Base-by-base conservation (phyloP, 495 filamentous ascomycete species). In the Penicillium subrubescens region DNA sequence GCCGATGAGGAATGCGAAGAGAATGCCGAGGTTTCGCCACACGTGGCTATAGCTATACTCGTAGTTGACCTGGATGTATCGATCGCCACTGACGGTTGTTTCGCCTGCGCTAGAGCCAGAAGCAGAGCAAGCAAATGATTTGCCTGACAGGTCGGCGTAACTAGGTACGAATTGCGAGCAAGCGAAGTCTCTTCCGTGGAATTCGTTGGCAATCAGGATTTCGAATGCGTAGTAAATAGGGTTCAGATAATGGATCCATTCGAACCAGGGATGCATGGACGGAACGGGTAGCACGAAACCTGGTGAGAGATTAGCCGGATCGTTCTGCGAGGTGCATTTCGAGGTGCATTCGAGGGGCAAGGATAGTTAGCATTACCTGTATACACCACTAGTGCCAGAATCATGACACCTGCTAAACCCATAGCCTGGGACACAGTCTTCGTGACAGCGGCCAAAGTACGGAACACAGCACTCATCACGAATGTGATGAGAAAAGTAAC, bases 1-100 rank as follows among this genome's bases (percentile, higher is more conserved):
- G 60, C 84, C 85, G 23, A 83, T 58, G 58, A 83, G 80, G 67
- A 90, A 88, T 1, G 82, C 88, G 54, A 85, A 81, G 5, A 90
- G 79, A 63, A 91, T 84, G 0, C 87, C 88, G 57, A 89, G 76
- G 60, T 90, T 89, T 11, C 87, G 75, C 88, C 88, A 91, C 3
- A 89, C 74, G 61, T 91, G 85, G 5, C 67, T 70, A 48, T 81
- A 80, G 11, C 72, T 77, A 61, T 90, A 90, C 1, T 64, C 60
- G 66, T 82, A 90, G 33, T 81, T 83, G 10, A 72, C 58, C 43
- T 74, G 33, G 34, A 88, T 81, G 64, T 83, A 89, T 15, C 70
- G 68, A 44, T 76, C 79, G 19, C 87, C 84, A 51, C 62, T 72
- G 3, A 89, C 83, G n/a, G 71, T 65, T 2, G 69, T 67, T 12